Conservation (phyloP, 345 rosid species). For the Bruguiera sexangula region DNA sequence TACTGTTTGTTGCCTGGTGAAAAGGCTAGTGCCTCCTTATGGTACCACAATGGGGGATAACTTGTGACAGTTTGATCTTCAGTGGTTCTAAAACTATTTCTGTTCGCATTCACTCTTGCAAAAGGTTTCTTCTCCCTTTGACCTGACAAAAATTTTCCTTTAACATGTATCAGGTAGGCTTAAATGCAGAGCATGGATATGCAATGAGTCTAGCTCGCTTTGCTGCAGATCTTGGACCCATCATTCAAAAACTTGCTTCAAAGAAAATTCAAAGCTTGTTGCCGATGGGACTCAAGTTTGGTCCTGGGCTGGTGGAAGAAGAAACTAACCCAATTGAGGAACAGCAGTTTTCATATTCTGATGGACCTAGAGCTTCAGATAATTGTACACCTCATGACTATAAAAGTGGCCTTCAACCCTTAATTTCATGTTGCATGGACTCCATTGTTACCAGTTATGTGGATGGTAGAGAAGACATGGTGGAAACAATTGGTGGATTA, state of each 20-base stretch:
- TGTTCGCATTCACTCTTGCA: not conserved
- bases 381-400: slow-evolving; percentile 33
- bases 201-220: slow-evolving; percentile 86
- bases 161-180: slow-evolving; percentile 61
- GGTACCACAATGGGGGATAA: too few relatives aligned
- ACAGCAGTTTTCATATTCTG: slow-evolving; percentile 27
- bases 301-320: slow-evolving; percentile 87
- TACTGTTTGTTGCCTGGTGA: too few relatives aligned
- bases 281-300: slow-evolving; percentile 58
- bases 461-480: slow-evolving; percentile 36
- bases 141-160: slow-evolving; percentile 11
- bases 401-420: slow-evolving; percentile 43
- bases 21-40: too few relatives aligned
- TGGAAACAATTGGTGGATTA: slow-evolving; percentile 28
- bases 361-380: slow-evolving; percentile 31
- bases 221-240: slow-evolving; percentile 84
- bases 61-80: too few relatives aligned
- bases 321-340: slow-evolving; percentile 31
- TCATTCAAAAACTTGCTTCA: slow-evolving; percentile 68
- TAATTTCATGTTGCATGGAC: slow-evolving; percentile 35
- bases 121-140: slow-evolving; percentile 1
- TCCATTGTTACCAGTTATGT: slow-evolving; percentile 29
- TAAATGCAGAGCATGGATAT: slow-evolving; percentile 68
- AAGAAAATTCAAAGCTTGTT: slow-evolving; percentile 58
- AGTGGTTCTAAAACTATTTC: not conserved